phyloP scores from a whole-genome alignment of 345 rosid genomes.

The Trapa bicornis region DNA sequence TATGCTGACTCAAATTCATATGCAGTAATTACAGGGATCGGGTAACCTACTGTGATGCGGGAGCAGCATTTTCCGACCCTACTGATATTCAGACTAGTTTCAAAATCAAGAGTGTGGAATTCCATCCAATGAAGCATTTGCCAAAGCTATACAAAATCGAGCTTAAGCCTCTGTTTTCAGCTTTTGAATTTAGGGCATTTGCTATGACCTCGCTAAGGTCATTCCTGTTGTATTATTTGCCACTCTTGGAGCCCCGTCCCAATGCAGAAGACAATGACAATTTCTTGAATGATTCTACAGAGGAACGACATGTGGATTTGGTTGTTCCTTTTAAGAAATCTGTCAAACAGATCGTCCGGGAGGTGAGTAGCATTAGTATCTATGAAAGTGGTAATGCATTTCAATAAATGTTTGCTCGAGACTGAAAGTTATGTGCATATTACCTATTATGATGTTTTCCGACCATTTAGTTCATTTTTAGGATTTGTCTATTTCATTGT shows the following conservation, averaged over 20 bases:
- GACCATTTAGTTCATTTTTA: not conserved
- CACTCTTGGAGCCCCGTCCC: conserved; percentile 69
- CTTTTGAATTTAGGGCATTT: conserved; percentile 63
- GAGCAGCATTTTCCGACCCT: conserved; percentile 43
- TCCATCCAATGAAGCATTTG: conserved; percentile 30
- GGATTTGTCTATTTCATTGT: not conserved
- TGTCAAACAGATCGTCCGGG: conserved; percentile 73
- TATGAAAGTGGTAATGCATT: not conserved
- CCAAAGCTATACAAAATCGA: conserved; percentile 61
- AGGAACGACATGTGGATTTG: conserved; percentile 40
- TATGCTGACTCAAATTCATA: conserved; percentile 11
- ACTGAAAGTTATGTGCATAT: not conserved
- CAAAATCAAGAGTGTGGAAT: conserved; percentile 23
- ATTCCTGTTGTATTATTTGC: conserved; percentile 71
- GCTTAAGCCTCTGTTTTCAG: conserved; percentile 71
- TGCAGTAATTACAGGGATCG: conserved; percentile 42
- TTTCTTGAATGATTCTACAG: conserved; percentile 40
- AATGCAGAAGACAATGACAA: conserved; percentile 51
- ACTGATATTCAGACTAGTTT: conserved; percentile 30
- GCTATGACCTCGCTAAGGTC: conserved; percentile 82
- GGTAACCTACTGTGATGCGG: conserved; percentile 85
- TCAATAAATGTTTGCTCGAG: not conserved
- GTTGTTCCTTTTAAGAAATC: conserved; percentile 81
- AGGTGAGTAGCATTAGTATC: conserved; percentile 32
- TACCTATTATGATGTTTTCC: not conserved